These are phyloP conservation scores for Thozetella sp. DNA, from an alignment of 495 filamentous ascomycete genomes.

Conservation along the genomic window DNA sequence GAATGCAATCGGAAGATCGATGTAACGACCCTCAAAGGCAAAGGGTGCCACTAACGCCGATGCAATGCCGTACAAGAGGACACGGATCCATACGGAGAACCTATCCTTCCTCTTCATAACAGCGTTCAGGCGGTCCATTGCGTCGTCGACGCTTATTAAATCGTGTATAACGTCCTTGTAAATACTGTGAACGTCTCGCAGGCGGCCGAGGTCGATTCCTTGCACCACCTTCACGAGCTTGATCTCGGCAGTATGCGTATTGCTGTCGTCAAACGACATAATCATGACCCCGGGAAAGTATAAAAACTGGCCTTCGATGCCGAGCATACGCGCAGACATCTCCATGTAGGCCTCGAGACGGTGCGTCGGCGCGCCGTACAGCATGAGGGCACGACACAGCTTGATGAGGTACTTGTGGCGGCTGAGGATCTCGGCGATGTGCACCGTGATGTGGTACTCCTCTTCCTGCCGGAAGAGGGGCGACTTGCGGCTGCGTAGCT, in stretches of 20 bases:
- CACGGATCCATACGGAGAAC: constrained; percentile 68
- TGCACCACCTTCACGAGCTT: constrained; percentile 79
- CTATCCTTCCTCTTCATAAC: constrained; percentile 65
- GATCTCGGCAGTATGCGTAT: constrained; percentile 90
- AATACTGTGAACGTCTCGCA: constrained; percentile 83
- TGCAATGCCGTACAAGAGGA: constrained; percentile 84
- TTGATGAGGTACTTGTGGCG: constrained; percentile 84
- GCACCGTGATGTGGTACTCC: constrained; percentile 81
- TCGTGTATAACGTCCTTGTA: constrained; percentile 96
- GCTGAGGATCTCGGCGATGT: constrained; percentile 82
- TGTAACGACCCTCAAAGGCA: constrained; percentile 83
- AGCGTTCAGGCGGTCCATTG: constrained; percentile 67
- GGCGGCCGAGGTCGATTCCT: constrained; percentile 81
- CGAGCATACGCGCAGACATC: constrained; percentile 85
- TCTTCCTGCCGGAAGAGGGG: constrained; percentile 43
- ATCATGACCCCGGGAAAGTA: constrained; percentile 97
- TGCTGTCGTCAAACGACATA: constrained; percentile 87
- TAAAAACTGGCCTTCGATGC: constrained; percentile 89
- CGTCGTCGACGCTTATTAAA: constrained; percentile 81
- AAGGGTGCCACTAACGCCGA: constrained; percentile 81
- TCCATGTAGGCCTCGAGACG: constrained; percentile 82
- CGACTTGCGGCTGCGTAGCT: constrained; percentile 11
- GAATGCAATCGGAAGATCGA: constrained; percentile 89
- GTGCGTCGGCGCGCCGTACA: constrained; percentile 80
- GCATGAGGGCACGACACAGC: constrained; percentile 87